Evolutionary conservation across 2,329 filamentous ascomycete species (phyloP).

Genomic region (Colletotrichum lindemuthianum): DNA sequence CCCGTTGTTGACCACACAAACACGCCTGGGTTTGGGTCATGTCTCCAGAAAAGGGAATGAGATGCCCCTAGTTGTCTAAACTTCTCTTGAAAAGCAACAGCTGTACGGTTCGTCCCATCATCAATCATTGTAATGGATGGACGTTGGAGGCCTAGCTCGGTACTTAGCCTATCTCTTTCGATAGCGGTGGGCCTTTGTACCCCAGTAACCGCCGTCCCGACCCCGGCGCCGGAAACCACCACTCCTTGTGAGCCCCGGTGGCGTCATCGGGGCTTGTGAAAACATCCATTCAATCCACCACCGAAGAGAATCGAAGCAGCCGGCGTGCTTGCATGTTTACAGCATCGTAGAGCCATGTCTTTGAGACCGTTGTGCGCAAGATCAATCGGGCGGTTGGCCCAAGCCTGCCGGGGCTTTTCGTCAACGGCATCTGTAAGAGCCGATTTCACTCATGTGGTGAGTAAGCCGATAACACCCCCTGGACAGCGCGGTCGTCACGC

Average conservation of each 20-base stretch:
- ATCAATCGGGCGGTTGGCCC: slow-evolving; percentile 4
- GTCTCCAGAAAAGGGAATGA: too few species aligned
- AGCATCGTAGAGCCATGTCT: slow-evolving; percentile 7
- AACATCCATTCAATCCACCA: slow-evolving; percentile 4
- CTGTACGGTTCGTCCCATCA: too few species aligned
- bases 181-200: background rate
- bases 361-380: slow-evolving; percentile 2
- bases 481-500: too few species aligned
- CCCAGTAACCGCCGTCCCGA: slow-evolving; percentile 1
- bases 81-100: too few species aligned
- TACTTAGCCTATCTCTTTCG: too few species aligned
- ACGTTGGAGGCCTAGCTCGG: too few species aligned
- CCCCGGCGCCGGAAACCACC: slow-evolving; percentile 9
- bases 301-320: background rate
- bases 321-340: background rate
- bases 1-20: too few species aligned
- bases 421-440: slow-evolving; percentile 44
- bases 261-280: slow-evolving; percentile 23
- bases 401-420: slow-evolving; percentile 45
- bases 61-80: too few species aligned
- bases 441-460: slow-evolving; percentile 59
- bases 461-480: slow-evolving; percentile 31
- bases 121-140: too few species aligned
- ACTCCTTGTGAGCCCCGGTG: slow-evolving; percentile 1
- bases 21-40: too few species aligned